A percentile compares a stretch with the other conserved stretches of the same genome.
These are phyloP conservation scores for Rhodotorula sp. DNA, from an alignment of 1,284 basidiomycete species.

Conservation along the genomic window DNA sequence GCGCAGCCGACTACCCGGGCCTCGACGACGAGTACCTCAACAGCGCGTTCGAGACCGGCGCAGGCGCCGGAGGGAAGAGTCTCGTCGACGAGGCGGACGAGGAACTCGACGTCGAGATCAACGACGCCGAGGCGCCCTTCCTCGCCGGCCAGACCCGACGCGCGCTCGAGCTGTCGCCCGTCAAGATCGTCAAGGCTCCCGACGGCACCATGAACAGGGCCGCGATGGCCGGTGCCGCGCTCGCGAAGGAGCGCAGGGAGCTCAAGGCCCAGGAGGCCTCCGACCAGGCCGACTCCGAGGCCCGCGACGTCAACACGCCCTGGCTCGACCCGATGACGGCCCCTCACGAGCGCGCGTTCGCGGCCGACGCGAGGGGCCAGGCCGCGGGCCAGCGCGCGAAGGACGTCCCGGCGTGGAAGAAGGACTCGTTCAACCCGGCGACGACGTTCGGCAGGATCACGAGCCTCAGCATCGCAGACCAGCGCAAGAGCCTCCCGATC, in stretches of 20 bases:
- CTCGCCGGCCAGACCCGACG: conserved; percentile 92
- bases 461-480: conserved; percentile 85
- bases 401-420: conserved; percentile 86
- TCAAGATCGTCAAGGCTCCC: conserved; percentile 77
- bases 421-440: conserved; percentile 91
- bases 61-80: conserved; percentile 52
- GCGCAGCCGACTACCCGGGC: conserved; percentile 93
- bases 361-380: conserved; percentile 85
- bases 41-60: conserved; percentile 37
- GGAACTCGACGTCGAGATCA: conserved; percentile 94
- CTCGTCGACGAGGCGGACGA: conserved; percentile 74
- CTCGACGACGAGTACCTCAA: conserved; percentile 85
- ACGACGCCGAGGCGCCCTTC: conserved; percentile 96
- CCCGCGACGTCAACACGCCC: conserved; percentile 86
- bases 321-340: conserved; percentile 99
- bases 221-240: conserved; percentile 83
- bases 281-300: conserved; percentile 89
- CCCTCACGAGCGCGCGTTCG: conserved; percentile 80
- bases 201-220: conserved; percentile 75
- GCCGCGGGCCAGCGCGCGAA: conserved; percentile 57
- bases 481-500: conserved; percentile 85
- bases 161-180: conserved; percentile 90
- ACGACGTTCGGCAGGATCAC: conserved; percentile 95
- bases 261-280: conserved; percentile 90
- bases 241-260: conserved; percentile 93